Base-by-base conservation (phyloP, 2,329 filamentous ascomycete species). In the Ophiostoma populinum region DNA sequence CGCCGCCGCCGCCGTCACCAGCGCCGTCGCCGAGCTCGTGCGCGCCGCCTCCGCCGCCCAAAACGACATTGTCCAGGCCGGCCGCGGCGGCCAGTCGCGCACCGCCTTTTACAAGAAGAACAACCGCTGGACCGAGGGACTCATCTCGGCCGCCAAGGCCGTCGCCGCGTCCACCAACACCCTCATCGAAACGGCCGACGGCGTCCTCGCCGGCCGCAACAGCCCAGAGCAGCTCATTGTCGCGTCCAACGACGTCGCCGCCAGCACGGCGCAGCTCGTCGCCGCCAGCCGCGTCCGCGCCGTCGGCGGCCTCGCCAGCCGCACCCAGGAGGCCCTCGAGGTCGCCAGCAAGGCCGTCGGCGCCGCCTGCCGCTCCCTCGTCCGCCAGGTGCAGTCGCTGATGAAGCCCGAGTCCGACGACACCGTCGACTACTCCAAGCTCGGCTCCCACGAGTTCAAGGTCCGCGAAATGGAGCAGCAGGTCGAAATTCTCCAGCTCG, bases 51-150 rank as follows among this genome's bases (percentile, higher is more conserved):
- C 87, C 0, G 75, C 70, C 13, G 92, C 87, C 2, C 90, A 98
- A 54, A 76, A 92, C 53, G 90, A 98, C 59, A 98, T 98, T 51
- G 90, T 98, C 28, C 77, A 85, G 44, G 83, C 92, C 43, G 90
- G 90, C 7, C 77, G 81, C 15, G 90, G 90, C 24, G 80, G 77
- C 18, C 82, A 81, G 34, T 92, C 83, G 29, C 72, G 77, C 39
- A 92, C 86, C 2, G 85, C 86, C 17, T 98, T 98, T 57, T 98
- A 98, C 75, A 95, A 95, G 70, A 95, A 95, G 65, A 94, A 98
- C 69, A 98, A 95, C 60, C 74, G 90, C 35, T 98, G 90, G 90
- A 98, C 90, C 0, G 90, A 98, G 52, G 90, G 90, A 32, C 73
- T 98, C 41, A 94, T 98, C 52, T 93, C 83, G 24, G 90, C 90